Evolutionary conservation across 1,139 yeast species (phyloP).

Genomic region (Candida labiduridarum): DNA sequence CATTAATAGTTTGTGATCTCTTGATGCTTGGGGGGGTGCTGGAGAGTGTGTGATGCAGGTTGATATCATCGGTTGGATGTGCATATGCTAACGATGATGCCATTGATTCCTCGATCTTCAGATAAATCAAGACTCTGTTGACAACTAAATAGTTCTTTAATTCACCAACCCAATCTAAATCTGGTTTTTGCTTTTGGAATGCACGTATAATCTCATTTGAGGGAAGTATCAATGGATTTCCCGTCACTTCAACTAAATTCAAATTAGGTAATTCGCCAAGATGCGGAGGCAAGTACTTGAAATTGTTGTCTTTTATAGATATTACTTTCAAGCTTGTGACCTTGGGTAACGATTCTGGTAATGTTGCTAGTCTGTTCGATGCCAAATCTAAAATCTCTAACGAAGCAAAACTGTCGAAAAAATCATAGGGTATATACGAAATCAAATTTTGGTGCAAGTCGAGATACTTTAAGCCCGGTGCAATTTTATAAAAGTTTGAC

Average conservation of each 20-base stretch:
- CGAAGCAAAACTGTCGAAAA: slow-evolving; percentile 28
- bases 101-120: slow-evolving; percentile 23
- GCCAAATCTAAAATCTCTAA: slow-evolving; percentile 74
- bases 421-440: slow-evolving; percentile 51
- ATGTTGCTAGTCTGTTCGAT: slow-evolving; percentile 47
- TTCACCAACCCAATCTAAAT: slow-evolving; percentile 58
- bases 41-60: slow-evolving; percentile 10
- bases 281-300: slow-evolving; percentile 59
- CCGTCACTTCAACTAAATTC: slow-evolving; percentile 67
- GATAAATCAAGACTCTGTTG: slow-evolving; percentile 29
- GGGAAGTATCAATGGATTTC: slow-evolving; percentile 64
- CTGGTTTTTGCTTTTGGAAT: slow-evolving; percentile 41
- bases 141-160: slow-evolving; percentile 45
- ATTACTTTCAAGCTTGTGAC: slow-evolving; percentile 56
- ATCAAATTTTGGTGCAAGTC: slow-evolving; percentile 68
- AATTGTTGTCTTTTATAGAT: slow-evolving; percentile 62
- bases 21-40: slow-evolving; percentile 25
- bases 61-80: slow-evolving; percentile 4
- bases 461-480: slow-evolving; percentile 54
- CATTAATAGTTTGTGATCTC: slow-evolving; percentile 51
- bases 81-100: slow-evolving; percentile 3
- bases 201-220: slow-evolving; percentile 38
- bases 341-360: slow-evolving; percentile 42
- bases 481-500: slow-evolving; percentile 43
- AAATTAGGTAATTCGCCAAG: slow-evolving; percentile 55